phyloP scores from a whole-genome alignment of 2,329 filamentous ascomycete genomes.

The Verticillium longisporum region DNA sequence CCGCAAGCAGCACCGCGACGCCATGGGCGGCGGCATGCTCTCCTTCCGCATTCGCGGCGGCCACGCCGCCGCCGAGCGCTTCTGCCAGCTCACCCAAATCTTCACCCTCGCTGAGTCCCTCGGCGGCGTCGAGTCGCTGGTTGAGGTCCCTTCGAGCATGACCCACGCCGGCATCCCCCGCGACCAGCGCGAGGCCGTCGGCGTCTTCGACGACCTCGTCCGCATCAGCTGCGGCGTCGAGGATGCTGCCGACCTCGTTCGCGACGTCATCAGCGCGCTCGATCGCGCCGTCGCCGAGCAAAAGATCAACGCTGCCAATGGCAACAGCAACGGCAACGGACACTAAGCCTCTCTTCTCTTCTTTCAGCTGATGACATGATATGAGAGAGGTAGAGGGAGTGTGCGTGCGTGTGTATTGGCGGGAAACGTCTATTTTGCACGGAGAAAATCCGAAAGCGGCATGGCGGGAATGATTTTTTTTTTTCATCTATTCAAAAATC shows the following conservation, averaged over 20 bases:
- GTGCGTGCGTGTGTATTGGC: not conserved
- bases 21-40: conserved; percentile 94
- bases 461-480: not conserved
- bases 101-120: conserved; percentile 77
- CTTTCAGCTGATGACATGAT: not conserved
- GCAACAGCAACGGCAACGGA: conserved; percentile 19
- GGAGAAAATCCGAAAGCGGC: not conserved
- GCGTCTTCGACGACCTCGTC: conserved; percentile 91
- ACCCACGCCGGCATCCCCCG: conserved; percentile 92
- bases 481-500: not conserved
- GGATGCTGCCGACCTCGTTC: conserved; percentile 75
- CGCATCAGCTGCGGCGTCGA: conserved; percentile 92
- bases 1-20: conserved; percentile 84
- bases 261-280: conserved; percentile 76
- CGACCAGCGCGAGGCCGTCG: conserved; percentile 84
- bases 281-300: conserved; percentile 56
- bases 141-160: conserved; percentile 68
- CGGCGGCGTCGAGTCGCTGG: no score
- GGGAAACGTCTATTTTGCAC: not conserved
- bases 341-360: conserved; percentile 6
- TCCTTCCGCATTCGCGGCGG: conserved; percentile 91
- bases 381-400: no score
- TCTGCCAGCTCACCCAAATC: conserved; percentile 83
- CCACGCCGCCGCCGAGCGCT: conserved; percentile 76
- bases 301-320: conserved; percentile 16